These are phyloP conservation scores for Vachellia collinsii DNA, from an alignment of 306 rosid species.

Conservation along the genomic window DNA sequence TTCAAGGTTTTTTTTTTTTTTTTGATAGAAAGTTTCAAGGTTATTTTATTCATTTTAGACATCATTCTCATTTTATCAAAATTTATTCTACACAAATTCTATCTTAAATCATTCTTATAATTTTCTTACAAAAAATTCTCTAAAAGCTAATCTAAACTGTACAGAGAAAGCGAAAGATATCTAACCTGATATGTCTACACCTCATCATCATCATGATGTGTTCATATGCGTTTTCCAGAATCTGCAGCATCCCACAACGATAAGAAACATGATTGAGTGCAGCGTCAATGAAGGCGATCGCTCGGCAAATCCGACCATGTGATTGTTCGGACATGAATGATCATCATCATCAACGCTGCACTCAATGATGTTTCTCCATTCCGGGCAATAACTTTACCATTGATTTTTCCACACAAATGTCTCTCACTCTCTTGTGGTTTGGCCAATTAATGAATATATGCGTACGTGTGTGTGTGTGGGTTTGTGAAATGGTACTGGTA, in stretches of 20 bases:
- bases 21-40: too few relatives aligned
- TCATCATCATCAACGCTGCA: slow-evolving; percentile 80
- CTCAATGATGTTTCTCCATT: slow-evolving; percentile 78
- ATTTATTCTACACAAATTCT: too few relatives aligned
- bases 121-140: too few relatives aligned
- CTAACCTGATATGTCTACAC: not conserved
- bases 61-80: too few relatives aligned
- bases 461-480: too few relatives aligned
- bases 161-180: too few relatives aligned
- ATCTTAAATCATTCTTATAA: too few relatives aligned
- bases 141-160: too few relatives aligned
- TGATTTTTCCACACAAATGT: not conserved
- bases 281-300: slow-evolving; percentile 47
- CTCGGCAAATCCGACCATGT: too few relatives aligned
- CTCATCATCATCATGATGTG: not conserved
- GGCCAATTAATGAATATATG: not conserved
- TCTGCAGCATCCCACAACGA: slow-evolving; percentile 26
- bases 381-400: slow-evolving; percentile 32
- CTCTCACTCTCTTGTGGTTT: not conserved
- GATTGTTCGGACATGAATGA: too few relatives aligned
- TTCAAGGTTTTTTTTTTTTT: too few relatives aligned
- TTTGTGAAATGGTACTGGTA: not conserved
- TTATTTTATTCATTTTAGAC: too few relatives aligned
- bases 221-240: not conserved
- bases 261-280: slow-evolving; percentile 67